These are phyloP conservation scores for Dactylellina sp. DNA, from an alignment of 2,329 filamentous ascomycete species.

Conservation along the genomic window DNA sequence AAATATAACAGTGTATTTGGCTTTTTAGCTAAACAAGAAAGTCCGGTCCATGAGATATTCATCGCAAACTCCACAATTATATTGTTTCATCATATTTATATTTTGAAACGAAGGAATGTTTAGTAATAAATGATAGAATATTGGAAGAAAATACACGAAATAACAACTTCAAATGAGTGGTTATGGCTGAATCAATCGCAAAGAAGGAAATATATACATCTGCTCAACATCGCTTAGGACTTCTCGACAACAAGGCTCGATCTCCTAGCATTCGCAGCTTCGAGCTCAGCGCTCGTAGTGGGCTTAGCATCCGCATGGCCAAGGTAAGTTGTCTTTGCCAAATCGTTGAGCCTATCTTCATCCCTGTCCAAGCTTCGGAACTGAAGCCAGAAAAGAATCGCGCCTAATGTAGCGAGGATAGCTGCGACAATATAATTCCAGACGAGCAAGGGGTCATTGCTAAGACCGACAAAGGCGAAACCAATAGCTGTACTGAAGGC, in stretches of 20 bases:
- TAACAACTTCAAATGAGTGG: no score
- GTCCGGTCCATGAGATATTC: no score
- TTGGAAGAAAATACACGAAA: no score
- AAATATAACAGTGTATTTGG: no score
- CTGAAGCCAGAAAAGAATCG: constrained; percentile 69
- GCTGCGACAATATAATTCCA: constrained; percentile 76
- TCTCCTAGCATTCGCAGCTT: constrained; percentile 36
- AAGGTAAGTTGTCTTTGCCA: constrained; percentile 61
- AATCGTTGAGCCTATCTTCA: constrained; percentile 68
- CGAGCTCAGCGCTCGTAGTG: constrained; percentile 16
- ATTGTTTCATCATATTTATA: no score
- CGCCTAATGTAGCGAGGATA: constrained; percentile 66
- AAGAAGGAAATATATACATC: background rate
- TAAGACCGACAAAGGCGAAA: constrained; percentile 72
- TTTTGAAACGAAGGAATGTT: no score
- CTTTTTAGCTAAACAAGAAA: no score
- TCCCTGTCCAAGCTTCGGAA: constrained; percentile 67
- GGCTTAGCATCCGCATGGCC: constrained; percentile 19
- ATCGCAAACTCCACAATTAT: no score
- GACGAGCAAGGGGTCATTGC: constrained; percentile 73
- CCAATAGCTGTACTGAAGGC: constrained; percentile 72
- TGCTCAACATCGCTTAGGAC: constrained; percentile 4
- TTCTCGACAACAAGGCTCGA: constrained; percentile 42
- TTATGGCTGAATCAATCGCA: no score
- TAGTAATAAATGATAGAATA: no score